A percentile compares a stretch with the other conserved stretches of the same genome.
phyloP scores from a whole-genome alignment of 345 rosid species.

The Syzygium aqueum region DNA sequence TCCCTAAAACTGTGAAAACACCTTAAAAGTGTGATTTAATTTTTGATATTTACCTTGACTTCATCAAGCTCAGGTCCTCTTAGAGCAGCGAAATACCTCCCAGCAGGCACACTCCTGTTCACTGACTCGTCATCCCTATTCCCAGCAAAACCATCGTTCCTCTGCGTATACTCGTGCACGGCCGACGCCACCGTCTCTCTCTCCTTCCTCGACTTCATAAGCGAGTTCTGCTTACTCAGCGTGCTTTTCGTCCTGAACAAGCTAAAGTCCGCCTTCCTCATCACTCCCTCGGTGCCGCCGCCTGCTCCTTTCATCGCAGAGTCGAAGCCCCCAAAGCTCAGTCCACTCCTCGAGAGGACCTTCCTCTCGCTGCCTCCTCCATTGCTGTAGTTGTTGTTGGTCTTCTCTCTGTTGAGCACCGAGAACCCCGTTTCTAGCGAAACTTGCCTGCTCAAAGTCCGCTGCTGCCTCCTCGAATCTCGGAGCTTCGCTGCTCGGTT shows the following conservation, averaged over 20 bases:
- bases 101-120: constrained; percentile 60
- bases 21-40: not conserved
- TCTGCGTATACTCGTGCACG: not conserved
- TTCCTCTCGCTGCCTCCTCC: constrained; percentile 32
- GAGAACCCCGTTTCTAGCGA: constrained; percentile 87
- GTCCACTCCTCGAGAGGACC: constrained; percentile 65
- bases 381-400: not conserved
- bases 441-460: constrained; percentile 61
- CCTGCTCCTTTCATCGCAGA: constrained; percentile 4
- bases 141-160: not conserved
- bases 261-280: constrained; percentile 59
- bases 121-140: constrained; percentile 37
- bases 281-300: constrained; percentile 17
- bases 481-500: constrained; percentile 22
- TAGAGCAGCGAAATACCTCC: constrained; percentile 95
- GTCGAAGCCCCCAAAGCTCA: constrained; percentile 80
- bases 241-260: constrained; percentile 74
- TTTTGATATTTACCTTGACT: constrained; percentile 59
- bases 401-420: constrained; percentile 43
- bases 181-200: constrained; percentile 6
- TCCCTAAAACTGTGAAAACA: not conserved
- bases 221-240: constrained; percentile 76
- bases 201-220: constrained; percentile 45
- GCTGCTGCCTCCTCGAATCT: constrained; percentile 34
- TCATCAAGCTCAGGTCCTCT: constrained; percentile 90